phyloP scores from a whole-genome alignment of 768 basidiomycete genomes.

The Lentinula boryana region DNA sequence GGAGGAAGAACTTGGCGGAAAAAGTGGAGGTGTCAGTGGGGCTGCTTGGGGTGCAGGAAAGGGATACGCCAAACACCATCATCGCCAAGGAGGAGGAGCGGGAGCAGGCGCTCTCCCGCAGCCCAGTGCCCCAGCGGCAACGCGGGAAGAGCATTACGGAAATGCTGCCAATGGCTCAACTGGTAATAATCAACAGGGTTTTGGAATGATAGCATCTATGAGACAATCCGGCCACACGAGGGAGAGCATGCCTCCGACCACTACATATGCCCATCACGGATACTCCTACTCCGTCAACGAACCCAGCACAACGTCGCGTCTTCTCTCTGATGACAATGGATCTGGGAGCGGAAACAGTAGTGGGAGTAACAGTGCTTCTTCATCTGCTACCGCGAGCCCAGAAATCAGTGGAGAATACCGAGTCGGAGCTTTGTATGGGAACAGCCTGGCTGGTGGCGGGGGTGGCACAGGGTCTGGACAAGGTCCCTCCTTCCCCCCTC shows the following conservation, averaged over 20 bases:
- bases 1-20: constrained; percentile 79
- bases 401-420: constrained; percentile 2
- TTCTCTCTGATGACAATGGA: not conserved
- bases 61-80: constrained; percentile 1
- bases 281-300: constrained; percentile 13
- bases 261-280: constrained; percentile 15
- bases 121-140: constrained; percentile 7
- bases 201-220: constrained; percentile 37
- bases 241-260: constrained; percentile 66
- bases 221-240: constrained; percentile 61
- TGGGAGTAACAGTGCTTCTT: constrained; percentile 1
- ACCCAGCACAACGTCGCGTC: not conserved
- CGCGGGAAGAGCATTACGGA: not conserved
- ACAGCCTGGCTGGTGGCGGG: not conserved
- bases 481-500: constrained; percentile 4
- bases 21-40: constrained; percentile 54
- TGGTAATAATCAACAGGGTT: constrained; percentile 18
- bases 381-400: constrained; percentile 1
- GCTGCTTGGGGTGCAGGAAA: constrained; percentile 22
- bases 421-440: not conserved
- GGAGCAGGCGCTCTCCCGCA: constrained; percentile 17
- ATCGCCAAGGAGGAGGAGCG: constrained; percentile 14
- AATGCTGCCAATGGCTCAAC: not conserved
- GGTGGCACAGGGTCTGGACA: not conserved
- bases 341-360: not conserved